These are phyloP conservation scores for Pseudogymnoascus sp. DNA, from an alignment of 2,329 filamentous ascomycete species.

Conservation along the genomic window DNA sequence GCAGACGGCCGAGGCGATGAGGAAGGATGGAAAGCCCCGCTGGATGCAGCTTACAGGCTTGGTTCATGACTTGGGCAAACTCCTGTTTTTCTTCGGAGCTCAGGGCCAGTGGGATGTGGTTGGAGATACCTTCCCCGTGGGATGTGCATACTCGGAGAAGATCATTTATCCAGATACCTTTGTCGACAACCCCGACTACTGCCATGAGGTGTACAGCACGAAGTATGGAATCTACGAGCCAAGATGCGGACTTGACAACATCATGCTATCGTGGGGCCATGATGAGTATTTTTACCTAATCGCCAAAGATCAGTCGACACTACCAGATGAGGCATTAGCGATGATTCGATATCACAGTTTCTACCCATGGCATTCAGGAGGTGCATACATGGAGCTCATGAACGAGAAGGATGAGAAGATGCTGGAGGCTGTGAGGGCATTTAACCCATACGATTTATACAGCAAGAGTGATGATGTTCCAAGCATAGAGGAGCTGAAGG, in stretches of 20 bases:
- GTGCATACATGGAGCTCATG: constrained; percentile 76
- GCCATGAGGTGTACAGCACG: constrained; percentile 65
- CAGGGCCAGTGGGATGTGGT: constrained; percentile 87
- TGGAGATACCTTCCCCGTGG: constrained; percentile 73
- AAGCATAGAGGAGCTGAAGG: constrained; percentile 66
- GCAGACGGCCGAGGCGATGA: constrained; percentile 80
- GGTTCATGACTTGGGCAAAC: constrained; percentile 71
- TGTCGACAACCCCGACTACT: constrained; percentile 65
- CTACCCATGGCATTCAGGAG: constrained; percentile 81
- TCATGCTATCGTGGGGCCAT: constrained; percentile 80
- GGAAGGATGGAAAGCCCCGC: constrained; percentile 71
- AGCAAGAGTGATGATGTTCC: constrained; percentile 80
- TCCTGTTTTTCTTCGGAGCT: constrained; percentile 71
- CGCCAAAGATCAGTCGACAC: constrained; percentile 68
- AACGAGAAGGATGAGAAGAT: constrained; percentile 76
- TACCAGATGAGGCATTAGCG: constrained; percentile 74
- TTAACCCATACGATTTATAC: constrained; percentile 86
- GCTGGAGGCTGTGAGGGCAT: constrained; percentile 72
- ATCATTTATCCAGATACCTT: constrained; percentile 81
- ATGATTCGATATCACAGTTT: constrained; percentile 90
- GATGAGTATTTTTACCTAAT: constrained; percentile 82
- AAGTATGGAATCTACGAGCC: constrained; percentile 71
- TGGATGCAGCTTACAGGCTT: constrained; percentile 75
- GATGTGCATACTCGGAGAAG: constrained; percentile 66
- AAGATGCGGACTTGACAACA: constrained; percentile 73